phyloP scores from a whole-genome alignment of 305 asterid genomes.

The Fraxinus sp. region DNA sequence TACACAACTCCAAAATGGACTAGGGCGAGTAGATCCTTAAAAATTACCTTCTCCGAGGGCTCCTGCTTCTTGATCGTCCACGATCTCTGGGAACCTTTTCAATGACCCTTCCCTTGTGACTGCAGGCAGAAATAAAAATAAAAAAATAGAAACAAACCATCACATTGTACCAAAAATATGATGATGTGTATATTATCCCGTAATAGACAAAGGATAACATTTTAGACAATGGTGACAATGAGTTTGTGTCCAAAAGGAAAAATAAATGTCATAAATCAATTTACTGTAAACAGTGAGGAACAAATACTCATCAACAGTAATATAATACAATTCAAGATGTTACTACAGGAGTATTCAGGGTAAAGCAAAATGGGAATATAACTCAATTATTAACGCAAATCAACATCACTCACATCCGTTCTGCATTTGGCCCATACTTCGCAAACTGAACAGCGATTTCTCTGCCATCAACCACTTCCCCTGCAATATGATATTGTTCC shows the following conservation, averaged over 20 bases:
- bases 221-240: not conserved
- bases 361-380: not conserved
- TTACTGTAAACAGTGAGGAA: not conserved
- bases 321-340: not conserved
- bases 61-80: constrained; percentile 31
- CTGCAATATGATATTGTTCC: constrained; percentile 12
- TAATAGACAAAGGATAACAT: not conserved
- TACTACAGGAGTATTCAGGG: not conserved
- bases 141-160: not conserved
- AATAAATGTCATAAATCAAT: not conserved
- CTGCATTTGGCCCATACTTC: constrained; percentile 36
- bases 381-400: not conserved
- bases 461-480: constrained; percentile 35
- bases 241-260: not conserved
- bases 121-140: not conserved
- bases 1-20: not conserved
- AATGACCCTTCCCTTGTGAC: constrained; percentile 31
- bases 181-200: not conserved
- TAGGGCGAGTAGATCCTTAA: not conserved
- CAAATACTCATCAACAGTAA: not conserved
- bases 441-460: constrained; percentile 38
- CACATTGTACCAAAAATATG: not conserved
- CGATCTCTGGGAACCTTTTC: constrained; percentile 25
- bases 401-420: constrained; percentile 30
- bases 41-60: constrained; percentile 32